These are phyloP conservation scores for Candida pseudoglaebosa DNA, from an alignment of 805 yeast species.

Conservation along the genomic window DNA sequence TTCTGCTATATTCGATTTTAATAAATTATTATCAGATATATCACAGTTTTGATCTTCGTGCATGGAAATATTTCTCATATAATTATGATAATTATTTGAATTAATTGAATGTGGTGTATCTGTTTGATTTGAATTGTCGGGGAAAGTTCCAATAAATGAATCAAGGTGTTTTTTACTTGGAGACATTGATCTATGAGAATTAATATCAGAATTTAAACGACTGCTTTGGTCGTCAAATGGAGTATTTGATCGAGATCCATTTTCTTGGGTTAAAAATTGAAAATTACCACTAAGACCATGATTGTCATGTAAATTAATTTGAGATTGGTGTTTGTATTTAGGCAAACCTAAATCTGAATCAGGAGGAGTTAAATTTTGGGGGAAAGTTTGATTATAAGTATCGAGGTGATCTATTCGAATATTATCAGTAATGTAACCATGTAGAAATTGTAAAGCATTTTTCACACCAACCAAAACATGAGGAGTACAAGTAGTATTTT, in stretches of 20 bases:
- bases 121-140: slow-evolving; percentile 6
- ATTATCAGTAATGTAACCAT: slow-evolving; percentile 48
- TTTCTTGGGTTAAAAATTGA: slow-evolving; percentile 1
- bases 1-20: background rate
- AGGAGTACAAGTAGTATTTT: slow-evolving; percentile 54
- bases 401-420: slow-evolving; percentile 12
- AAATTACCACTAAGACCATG: slow-evolving; percentile 2
- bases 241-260: slow-evolving; percentile 2
- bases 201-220: background rate
- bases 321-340: slow-evolving; percentile 1
- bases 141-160: slow-evolving; percentile 5
- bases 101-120: slow-evolving; percentile 7
- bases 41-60: background rate
- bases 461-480: slow-evolving; percentile 62
- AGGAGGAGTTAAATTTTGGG: slow-evolving; percentile 5
- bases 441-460: slow-evolving; percentile 48
- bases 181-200: background rate
- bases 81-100: background rate
- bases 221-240: background rate
- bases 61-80: background rate
- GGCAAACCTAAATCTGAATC: background rate
- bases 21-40: background rate
- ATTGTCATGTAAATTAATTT: slow-evolving; percentile 1
- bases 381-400: slow-evolving; percentile 10
- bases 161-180: slow-evolving; percentile 3